Percentiles rank a stretch among this genome's conserved stretches.
Conservation (phyloP, 352 stramenopile species). For the Thalassiosira hispida region DNA sequence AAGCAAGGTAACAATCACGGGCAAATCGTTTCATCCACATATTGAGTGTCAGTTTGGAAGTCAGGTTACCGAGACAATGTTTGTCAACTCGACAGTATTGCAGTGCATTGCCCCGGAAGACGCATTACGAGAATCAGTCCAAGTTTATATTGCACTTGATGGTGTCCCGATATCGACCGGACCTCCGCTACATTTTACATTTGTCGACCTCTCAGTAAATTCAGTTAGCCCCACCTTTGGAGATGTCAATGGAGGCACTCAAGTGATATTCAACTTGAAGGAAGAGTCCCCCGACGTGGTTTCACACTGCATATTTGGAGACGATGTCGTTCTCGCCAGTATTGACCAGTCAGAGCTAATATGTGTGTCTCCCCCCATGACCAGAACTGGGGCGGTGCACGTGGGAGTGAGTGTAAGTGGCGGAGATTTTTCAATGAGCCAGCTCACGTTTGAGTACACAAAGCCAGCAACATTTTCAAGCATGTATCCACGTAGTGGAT, state of each 20-base stretch:
- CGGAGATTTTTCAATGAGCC: slow-evolving; percentile 42
- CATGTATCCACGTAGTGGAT: slow-evolving; percentile 38
- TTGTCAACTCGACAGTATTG: slow-evolving; percentile 44
- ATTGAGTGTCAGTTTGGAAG: slow-evolving; percentile 46
- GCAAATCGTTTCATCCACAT: slow-evolving; percentile 47
- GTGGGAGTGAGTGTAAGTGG: slow-evolving; percentile 52
- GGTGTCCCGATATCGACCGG: slow-evolving; percentile 13
- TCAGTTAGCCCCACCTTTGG: slow-evolving; percentile 67
- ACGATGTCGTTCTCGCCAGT: slow-evolving; percentile 29
- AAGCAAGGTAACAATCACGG: slow-evolving; percentile 38
- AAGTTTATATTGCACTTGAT: slow-evolving; percentile 34
- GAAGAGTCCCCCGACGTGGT: slow-evolving; percentile 9
- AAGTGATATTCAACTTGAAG: slow-evolving; percentile 53
- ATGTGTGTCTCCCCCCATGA: slow-evolving; percentile 40
- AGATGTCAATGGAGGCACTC: slow-evolving; percentile 65
- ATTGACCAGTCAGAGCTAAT: slow-evolving; percentile 18
- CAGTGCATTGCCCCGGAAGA: slow-evolving; percentile 19
- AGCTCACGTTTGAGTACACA: slow-evolving; percentile 48
- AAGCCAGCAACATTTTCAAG: slow-evolving; percentile 38
- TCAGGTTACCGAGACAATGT: slow-evolving; percentile 22
- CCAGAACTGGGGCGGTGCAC: slow-evolving; percentile 7
- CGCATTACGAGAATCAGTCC: slow-evolving; percentile 8
- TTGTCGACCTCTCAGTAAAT: slow-evolving; percentile 49
- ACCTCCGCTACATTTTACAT: slow-evolving; percentile 27
- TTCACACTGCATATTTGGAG: slow-evolving; percentile 60